Evolutionary conservation across 371 early-diverging fungal genomes (phyloP).

Genomic region (Apophysomyces variabilis): DNA sequence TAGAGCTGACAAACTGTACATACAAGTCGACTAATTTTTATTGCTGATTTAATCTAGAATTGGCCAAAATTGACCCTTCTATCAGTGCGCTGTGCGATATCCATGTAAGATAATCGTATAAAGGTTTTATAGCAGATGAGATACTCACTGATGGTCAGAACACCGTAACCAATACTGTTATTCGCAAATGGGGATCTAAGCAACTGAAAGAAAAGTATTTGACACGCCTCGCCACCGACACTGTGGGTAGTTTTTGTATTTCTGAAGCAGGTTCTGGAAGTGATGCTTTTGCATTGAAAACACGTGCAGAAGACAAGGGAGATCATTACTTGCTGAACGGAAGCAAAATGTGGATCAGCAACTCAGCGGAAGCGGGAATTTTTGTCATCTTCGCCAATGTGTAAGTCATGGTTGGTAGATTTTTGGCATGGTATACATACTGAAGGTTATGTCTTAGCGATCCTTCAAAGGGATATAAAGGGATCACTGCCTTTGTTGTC

Average conservation of each 20-base stretch:
- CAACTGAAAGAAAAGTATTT: constrained; percentile 83
- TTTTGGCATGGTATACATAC: not conserved
- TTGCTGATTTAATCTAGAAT: constrained; percentile 51
- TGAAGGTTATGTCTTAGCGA: constrained; percentile 44
- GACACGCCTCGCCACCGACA: constrained; percentile 76
- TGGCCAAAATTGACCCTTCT: constrained; percentile 94
- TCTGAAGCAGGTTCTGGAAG: constrained; percentile 91
- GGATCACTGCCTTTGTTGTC: constrained; percentile 96
- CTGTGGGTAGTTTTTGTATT: constrained; percentile 93
- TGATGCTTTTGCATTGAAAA: constrained; percentile 95
- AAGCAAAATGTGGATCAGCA: constrained; percentile 90
- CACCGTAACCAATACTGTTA: constrained; percentile 92
- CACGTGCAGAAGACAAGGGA: constrained; percentile 85
- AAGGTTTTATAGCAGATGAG: not conserved
- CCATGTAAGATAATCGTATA: constrained; percentile 56
- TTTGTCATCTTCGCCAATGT: constrained; percentile 97
- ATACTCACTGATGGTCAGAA: constrained; percentile 52
- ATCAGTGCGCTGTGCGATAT: constrained; percentile 94
- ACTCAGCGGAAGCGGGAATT: constrained; percentile 87
- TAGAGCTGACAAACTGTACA: not conserved
- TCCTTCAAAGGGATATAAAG: constrained; percentile 92
- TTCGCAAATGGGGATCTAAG: constrained; percentile 78
- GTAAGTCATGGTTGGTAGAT: constrained; percentile 22
- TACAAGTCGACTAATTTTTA: not conserved
- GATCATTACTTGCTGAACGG: constrained; percentile 92